Base-by-base conservation (phyloP, 495 filamentous ascomycete genomes). In the Podospora australis region DNA sequence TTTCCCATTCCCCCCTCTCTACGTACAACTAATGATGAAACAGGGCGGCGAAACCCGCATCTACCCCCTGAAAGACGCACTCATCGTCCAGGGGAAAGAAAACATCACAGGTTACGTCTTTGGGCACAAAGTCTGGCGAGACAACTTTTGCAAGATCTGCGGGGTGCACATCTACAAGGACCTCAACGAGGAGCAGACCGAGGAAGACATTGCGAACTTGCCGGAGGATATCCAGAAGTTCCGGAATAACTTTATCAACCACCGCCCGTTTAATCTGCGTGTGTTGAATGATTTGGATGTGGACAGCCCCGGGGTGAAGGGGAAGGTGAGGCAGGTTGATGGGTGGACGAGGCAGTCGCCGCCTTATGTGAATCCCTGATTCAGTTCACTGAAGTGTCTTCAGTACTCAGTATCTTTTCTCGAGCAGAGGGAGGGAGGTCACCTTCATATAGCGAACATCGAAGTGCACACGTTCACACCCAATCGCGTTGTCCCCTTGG, bases 71-170 rank as follows among this genome's bases (percentile, higher is more conserved):
- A 39, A 49, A 11, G 47, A 47, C 6, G 59, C 72, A 32, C 46
- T 69, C 43, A 48, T 25, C 29, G 42, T 70, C 39, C 39, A 62
- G 10, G 68, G 65, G 8, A 28, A 43, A 16, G 66, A 70, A 11
- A 67, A 69, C 52, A 54, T 72, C 10, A 22, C 16, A 9, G 34
- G 35, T 6, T 75, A 78, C 53, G 16, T 30, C 13, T 70, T 70
- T 48, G 54, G 42, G 28, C 29, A 30, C 35, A 46, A 49, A 1
- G 8, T 63, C 4, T 58, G 53, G 29, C 51, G 44, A 35, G 69
- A 70, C 54, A 19, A 42, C 1, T 77, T 77, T 44, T 78, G 74
- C 61, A 66, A 64, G 36, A 68, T 35, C 6, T 77, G 73, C 34
- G 72, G 72, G 44, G 58, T 70, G 20, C 22, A 56, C 22, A 13